These are phyloP conservation scores for Acrodontium crateriforme DNA, from an alignment of 2,329 filamentous ascomycete genomes.

Conservation along the genomic window DNA sequence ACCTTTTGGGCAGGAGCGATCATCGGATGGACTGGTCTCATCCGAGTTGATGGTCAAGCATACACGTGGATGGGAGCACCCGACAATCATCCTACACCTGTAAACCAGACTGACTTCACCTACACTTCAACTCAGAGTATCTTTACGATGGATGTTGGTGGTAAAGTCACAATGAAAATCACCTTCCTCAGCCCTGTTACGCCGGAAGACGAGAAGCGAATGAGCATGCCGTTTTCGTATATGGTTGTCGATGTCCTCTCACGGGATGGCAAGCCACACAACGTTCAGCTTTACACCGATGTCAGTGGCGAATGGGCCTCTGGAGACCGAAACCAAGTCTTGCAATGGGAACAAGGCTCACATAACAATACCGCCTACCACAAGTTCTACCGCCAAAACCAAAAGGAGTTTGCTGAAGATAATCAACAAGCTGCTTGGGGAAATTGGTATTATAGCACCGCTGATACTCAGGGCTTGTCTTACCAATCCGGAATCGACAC, in stretches of 20 bases:
- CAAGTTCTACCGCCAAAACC: conserved; percentile 36
- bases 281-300: conserved; percentile 59
- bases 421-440: conserved; percentile 39
- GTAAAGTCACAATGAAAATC: conserved; percentile 50
- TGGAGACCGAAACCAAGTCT: conserved; percentile 41
- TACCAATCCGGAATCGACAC: conserved; percentile 34
- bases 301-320: conserved; percentile 61
- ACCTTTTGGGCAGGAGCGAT: conserved; percentile 48
- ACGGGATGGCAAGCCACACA: conserved; percentile 46
- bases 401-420: conserved; percentile 33
- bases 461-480: conserved; percentile 26
- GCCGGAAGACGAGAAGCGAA: conserved; percentile 49
- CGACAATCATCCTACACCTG: conserved; percentile 29
- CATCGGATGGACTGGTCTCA: conserved; percentile 54
- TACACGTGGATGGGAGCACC: conserved; percentile 57
- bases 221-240: conserved; percentile 60
- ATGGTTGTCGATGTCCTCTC: conserved; percentile 50
- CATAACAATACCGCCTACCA: conserved; percentile 43
- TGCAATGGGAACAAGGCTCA: conserved; percentile 47
- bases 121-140: conserved; percentile 62
- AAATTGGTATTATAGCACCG: conserved; percentile 39
- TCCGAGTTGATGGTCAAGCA: conserved; percentile 50
- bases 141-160: conserved; percentile 53
- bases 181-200: conserved; percentile 62
- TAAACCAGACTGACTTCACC: conserved; percentile 48